These are phyloP conservation scores for Chrysoporthe cubensis DNA, from an alignment of 2,329 filamentous ascomycete genomes.

Conservation along the genomic window DNA sequence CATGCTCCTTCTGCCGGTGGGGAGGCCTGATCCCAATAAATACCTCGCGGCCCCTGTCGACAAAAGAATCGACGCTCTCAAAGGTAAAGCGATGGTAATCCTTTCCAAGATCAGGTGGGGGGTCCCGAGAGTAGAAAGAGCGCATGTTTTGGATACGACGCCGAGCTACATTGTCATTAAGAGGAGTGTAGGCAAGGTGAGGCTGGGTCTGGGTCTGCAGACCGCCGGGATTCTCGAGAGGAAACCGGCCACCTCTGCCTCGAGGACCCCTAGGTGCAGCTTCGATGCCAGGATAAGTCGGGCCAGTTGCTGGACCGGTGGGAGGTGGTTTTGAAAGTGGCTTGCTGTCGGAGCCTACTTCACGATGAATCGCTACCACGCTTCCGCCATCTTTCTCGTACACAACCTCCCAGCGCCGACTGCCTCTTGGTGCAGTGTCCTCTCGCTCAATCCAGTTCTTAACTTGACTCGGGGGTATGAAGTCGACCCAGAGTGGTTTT, in stretches of 20 bases:
- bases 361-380: conserved; percentile 59
- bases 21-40: conserved; percentile 67
- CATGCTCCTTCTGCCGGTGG: conserved; percentile 51
- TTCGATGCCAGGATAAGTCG: conserved; percentile 33
- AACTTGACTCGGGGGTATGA: conserved; percentile 77
- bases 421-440: conserved; percentile 49
- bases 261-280: conserved; percentile 36
- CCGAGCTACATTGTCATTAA: conserved; percentile 65
- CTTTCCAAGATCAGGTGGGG: conserved; percentile 47
- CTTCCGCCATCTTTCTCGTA: conserved; percentile 65
- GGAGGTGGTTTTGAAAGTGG: conserved; percentile 29
- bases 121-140: conserved; percentile 42
- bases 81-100: conserved; percentile 75
- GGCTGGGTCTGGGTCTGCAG: conserved; percentile 41
- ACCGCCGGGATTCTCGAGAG: conserved; percentile 10
- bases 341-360: conserved; percentile 43
- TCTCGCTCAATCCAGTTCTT: conserved; percentile 75
- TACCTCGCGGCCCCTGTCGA: conserved; percentile 74
- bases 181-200: conserved; percentile 56
- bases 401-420: conserved; percentile 70
- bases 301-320: conserved; percentile 27
- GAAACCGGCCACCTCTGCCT: conserved; percentile 32
- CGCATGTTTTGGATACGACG: conserved; percentile 64
- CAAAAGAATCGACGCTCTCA: conserved; percentile 66
- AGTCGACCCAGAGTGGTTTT: conserved; percentile 87